Evolutionary conservation across 83 land plant species (phyloP), one percentile per base, ranked within the genome.

Genomic region (Diphasiastrum complanatum): DNA sequence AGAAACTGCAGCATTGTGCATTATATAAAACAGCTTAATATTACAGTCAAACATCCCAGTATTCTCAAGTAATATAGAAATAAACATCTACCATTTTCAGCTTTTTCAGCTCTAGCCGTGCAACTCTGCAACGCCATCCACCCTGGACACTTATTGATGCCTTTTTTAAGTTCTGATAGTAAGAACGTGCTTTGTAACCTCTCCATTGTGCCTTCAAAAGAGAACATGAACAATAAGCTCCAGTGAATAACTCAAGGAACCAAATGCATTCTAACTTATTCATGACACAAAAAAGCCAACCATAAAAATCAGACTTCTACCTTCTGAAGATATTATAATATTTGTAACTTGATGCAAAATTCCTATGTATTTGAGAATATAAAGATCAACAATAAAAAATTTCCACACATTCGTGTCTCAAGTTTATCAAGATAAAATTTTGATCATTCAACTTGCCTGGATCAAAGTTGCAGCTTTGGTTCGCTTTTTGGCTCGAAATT

Each of bases 151-250:
- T 20, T 51, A 81, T 33, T 29, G 83, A 69, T 36, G 89, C 83
- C 73, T 68, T 75, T 69, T 61, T 71, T 52, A 87, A 49, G 29
- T 53, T 73, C 67, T 49, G 58, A 53, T 81, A 87, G 34, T 75
- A 47, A 45, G 61, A 31, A 23, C 48, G 60, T 23, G 58, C 86
- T 63, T 69, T 56, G 61, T 67, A 56, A 41, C 62, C 47, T 12
- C 89, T 78, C 70, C 85, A 87, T 27, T 67, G 64, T 41, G 85
- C 75, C 93, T 87, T 67, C 31, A 74, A n/a, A n/a, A n/a, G n/a
- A n/a, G n/a, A n/a, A n/a, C n/a, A n/a, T n/a, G n/a, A n/a, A n/a
- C n/a, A n/a, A n/a, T n/a, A n/a, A n/a, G n/a, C n/a, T n/a, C n/a
- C n/a, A n/a, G n/a, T n/a, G n/a, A n/a, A n/a, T n/a, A n/a, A n/a